Conservation (phyloP, 2,329 filamentous ascomycete genomes). For the Cladophialophora immunda region DNA sequence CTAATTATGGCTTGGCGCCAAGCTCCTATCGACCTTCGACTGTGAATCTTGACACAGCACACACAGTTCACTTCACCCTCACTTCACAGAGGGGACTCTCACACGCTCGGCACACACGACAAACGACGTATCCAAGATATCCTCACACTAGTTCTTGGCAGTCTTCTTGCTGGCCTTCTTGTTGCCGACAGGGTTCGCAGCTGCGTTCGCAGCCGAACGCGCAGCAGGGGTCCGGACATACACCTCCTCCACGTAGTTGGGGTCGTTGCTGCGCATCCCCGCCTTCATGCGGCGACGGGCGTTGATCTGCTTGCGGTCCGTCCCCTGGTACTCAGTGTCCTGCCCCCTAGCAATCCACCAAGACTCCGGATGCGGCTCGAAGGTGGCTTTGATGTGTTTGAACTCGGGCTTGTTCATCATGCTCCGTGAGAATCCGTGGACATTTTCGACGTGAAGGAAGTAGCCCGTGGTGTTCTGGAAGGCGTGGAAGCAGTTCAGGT, state of each 20-base stretch:
- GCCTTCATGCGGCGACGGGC: constrained; percentile 27
- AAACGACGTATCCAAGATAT: not conserved
- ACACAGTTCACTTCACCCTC: not conserved
- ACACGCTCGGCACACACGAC: not conserved
- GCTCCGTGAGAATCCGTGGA: not conserved
- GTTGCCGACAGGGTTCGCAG: too few species aligned
- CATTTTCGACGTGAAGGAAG: not conserved
- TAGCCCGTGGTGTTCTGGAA: not conserved
- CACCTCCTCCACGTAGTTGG: constrained; percentile 25
- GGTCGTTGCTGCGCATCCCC: constrained; percentile 21
- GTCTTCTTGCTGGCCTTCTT: not conserved
- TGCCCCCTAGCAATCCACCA: constrained; percentile 15
- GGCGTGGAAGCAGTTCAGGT: constrained; percentile 19
- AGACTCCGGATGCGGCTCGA: constrained; percentile 8
- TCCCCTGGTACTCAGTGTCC: constrained; percentile 30
- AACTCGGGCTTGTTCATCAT: constrained; percentile 20
- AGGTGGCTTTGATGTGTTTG: not conserved
- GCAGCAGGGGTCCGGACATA: constrained; percentile 11
- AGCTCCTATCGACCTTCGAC: not conserved
- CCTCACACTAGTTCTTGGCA: not conserved
- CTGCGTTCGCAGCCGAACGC: not conserved
- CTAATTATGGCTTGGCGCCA: not conserved
- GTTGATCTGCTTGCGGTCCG: constrained; percentile 29
- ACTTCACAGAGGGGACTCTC: not conserved
- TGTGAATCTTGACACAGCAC: not conserved